Evolutionary conservation across 2,329 filamentous ascomycete species (phyloP).

Genomic region (Alternaria brassicae): DNA sequence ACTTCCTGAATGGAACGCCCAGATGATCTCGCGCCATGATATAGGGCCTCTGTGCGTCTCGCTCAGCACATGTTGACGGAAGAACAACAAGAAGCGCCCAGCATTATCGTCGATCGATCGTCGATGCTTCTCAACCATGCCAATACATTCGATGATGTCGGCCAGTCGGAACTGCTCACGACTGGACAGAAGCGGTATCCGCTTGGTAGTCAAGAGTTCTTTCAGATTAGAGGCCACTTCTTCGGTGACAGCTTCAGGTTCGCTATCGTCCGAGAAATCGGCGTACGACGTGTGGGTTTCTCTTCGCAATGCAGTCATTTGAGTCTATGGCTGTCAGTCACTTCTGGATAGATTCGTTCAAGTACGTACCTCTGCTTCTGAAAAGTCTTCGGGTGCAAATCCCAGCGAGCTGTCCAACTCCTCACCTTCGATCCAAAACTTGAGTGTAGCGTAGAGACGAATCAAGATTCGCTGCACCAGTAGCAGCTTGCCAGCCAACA

Average conservation of each 20-base stretch:
- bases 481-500: slow-evolving; percentile 76
- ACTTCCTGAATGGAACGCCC: slow-evolving; percentile 83
- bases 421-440: slow-evolving; percentile 84
- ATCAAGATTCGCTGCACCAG: slow-evolving; percentile 77
- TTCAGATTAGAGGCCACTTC: slow-evolving; percentile 73
- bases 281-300: slow-evolving; percentile 61
- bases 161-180: slow-evolving; percentile 86
- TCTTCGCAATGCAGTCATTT: slow-evolving; percentile 55
- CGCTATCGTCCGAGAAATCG: slow-evolving; percentile 61
- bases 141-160: slow-evolving; percentile 83
- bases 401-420: slow-evolving; percentile 79
- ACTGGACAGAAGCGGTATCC: slow-evolving; percentile 80
- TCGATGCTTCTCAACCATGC: slow-evolving; percentile 83
- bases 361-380: slow-evolving; percentile 53
- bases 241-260: slow-evolving; percentile 73
- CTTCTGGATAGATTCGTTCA: fast-evolving
- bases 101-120: slow-evolving; percentile 91
- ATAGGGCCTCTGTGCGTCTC: slow-evolving; percentile 68
- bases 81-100: slow-evolving; percentile 85
- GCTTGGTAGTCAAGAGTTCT: slow-evolving; percentile 75
- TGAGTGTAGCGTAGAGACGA: slow-evolving; percentile 76
- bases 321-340: slow-evolving; percentile 32
- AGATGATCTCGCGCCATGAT: slow-evolving; percentile 77
- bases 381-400: slow-evolving; percentile 58
- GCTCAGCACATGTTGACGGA: slow-evolving; percentile 79